A percentile compares a stretch with the other conserved stretches of the same genome.
phyloP scores from a whole-genome alignment of 768 basidiomycete genomes.

The Pulveroboletus sp. region DNA sequence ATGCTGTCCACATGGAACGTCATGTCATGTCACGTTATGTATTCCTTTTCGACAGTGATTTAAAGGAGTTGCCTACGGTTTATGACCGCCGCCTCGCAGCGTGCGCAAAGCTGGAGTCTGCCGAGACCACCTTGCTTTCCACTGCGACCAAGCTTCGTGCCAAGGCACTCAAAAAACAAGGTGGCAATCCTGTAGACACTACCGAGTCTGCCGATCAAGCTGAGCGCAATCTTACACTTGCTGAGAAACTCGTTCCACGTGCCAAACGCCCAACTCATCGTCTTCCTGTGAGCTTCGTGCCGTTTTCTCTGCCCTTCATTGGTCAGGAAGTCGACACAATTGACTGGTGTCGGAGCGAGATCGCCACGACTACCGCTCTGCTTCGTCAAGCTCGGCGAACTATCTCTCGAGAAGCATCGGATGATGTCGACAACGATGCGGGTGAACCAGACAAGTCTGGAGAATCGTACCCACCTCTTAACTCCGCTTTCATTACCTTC shows the following conservation, averaged over 20 bases:
- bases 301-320: constrained; percentile 58
- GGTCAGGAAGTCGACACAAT: constrained; percentile 94
- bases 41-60: constrained; percentile 45
- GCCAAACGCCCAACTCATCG: constrained; percentile 78
- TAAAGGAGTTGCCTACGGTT: constrained; percentile 83
- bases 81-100: constrained; percentile 76
- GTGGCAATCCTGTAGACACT: constrained; percentile 19
- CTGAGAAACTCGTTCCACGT: constrained; percentile 60
- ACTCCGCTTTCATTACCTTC: constrained; percentile 87
- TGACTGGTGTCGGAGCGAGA: constrained; percentile 82
- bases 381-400: constrained; percentile 49
- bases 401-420: constrained; percentile 17
- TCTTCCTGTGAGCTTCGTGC: constrained; percentile 52
- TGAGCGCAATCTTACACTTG: constrained; percentile 33
- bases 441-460: constrained; percentile 8
- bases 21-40: background rate
- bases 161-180: constrained; percentile 48
- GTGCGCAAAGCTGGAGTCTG: constrained; percentile 78
- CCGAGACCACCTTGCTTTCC: constrained; percentile 75
- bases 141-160: constrained; percentile 71
- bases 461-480: constrained; percentile 54
- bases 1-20: constrained; percentile 9
- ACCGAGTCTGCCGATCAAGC: constrained; percentile 24
- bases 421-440: constrained; percentile 16
- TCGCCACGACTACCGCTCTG: constrained; percentile 49